These are phyloP conservation scores for Rhodotorula diobovata DNA, from an alignment of 768 basidiomycete genomes.

Conservation along the genomic window DNA sequence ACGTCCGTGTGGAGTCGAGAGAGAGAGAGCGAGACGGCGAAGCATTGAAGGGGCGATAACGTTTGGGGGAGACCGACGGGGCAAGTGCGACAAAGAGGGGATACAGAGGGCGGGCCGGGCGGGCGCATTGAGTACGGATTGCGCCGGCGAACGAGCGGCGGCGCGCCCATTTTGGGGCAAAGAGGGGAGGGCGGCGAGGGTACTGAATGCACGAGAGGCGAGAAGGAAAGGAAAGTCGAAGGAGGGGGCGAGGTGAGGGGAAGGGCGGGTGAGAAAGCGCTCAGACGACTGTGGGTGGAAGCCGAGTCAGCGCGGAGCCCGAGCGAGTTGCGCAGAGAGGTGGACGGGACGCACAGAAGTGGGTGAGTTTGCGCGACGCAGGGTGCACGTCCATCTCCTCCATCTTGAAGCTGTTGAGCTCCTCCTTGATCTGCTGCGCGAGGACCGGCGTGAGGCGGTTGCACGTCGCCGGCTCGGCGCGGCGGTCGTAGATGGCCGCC, in stretches of 20 bases:
- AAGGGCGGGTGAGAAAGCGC: neutral
- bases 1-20: neutral
- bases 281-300: neutral
- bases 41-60: neutral
- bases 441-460: slow-evolving; percentile 89
- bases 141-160: too few relatives aligned
- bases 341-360: slow-evolving; percentile 22
- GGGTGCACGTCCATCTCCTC: slow-evolving; percentile 98
- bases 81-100: too few relatives aligned
- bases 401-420: slow-evolving; percentile 97
- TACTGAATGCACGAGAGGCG: neutral
- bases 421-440: slow-evolving; percentile 96
- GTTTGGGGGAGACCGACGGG: too few relatives aligned
- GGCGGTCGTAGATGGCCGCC: slow-evolving; percentile 79
- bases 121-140: too few relatives aligned
- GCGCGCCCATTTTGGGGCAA: neutral
- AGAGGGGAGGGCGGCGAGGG: neutral
- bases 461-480: slow-evolving; percentile 95
- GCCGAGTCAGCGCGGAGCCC: neutral
- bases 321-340: neutral
- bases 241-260: too few relatives aligned
- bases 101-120: too few relatives aligned
- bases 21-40: neutral
- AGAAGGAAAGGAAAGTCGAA: neutral
- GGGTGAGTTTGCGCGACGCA: slow-evolving; percentile 34